Percentiles rank a stretch among this genome's conserved stretches.
These are phyloP conservation scores for Coniochaeta pulveracea DNA, from an alignment of 2,329 filamentous ascomycete genomes.

Conservation along the genomic window DNA sequence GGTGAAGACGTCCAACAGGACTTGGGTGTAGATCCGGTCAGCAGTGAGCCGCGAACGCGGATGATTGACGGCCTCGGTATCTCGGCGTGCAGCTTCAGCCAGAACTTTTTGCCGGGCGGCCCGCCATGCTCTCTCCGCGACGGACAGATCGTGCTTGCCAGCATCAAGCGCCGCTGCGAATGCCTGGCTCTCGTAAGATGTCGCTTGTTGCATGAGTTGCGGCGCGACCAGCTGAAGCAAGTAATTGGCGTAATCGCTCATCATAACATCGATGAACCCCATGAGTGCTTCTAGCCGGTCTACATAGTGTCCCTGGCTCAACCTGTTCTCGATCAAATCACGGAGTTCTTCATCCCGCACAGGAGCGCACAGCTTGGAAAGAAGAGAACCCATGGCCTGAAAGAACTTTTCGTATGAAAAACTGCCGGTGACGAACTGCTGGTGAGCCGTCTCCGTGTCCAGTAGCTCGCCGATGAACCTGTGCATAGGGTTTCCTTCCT, in stretches of 20 bases:
- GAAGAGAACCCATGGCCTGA: constrained; percentile 58
- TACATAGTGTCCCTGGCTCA: constrained; percentile 53
- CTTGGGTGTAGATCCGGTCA: constrained; percentile 64
- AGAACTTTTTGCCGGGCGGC: constrained; percentile 52
- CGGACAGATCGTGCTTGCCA: constrained; percentile 39
- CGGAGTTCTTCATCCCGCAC: constrained; percentile 70
- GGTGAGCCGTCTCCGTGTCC: constrained; percentile 59
- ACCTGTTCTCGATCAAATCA: constrained; percentile 50
- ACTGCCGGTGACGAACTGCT: constrained; percentile 57
- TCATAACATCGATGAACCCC: constrained; percentile 64
- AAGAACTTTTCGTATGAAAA: constrained; percentile 81
- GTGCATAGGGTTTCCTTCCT: constrained; percentile 61
- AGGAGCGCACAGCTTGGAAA: constrained; percentile 72
- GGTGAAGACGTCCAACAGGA: constrained; percentile 66
- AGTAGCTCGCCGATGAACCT: constrained; percentile 64
- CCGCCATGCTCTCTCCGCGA: constrained; percentile 56
- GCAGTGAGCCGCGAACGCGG: constrained; percentile 51
- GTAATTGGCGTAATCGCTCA: constrained; percentile 76
- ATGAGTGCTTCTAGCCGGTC: constrained; percentile 67
- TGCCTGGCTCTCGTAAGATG: constrained; percentile 61
- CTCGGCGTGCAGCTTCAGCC: constrained; percentile 54
- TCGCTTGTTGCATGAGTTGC: constrained; percentile 57
- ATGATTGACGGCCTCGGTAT: constrained; percentile 56
- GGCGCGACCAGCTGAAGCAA: constrained; percentile 62
- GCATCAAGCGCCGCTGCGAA: constrained; percentile 56